A percentile compares a stretch with the other conserved stretches of the same genome.
Evolutionary conservation across 768 basidiomycete genomes (phyloP).

Genomic region (Xerocomellus amylosporus): DNA sequence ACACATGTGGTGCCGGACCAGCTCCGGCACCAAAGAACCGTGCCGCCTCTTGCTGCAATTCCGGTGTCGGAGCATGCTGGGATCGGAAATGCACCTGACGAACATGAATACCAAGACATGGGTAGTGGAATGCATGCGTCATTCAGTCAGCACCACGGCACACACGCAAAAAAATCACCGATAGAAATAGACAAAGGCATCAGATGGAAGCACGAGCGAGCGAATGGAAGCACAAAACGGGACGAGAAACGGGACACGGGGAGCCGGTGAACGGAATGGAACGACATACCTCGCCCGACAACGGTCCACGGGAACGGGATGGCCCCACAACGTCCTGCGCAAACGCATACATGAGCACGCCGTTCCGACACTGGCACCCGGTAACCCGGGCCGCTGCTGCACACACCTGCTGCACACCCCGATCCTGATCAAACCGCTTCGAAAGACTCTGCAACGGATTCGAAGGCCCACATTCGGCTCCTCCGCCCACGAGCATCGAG

Average conservation of each 20-base stretch:
- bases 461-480: conserved; percentile 79
- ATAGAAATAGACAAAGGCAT: not conserved
- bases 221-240: conserved; percentile 7
- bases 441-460: conserved; percentile 80
- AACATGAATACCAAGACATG: not conserved
- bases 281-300: conserved; percentile 58
- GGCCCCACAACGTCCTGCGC: conserved; percentile 68
- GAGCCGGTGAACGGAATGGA: conserved; percentile 10
- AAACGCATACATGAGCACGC: conserved; percentile 1
- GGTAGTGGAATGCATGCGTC: not conserved
- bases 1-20: conserved; percentile 28
- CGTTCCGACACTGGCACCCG: not conserved
- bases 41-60: conserved; percentile 62
- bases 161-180: not conserved
- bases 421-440: conserved; percentile 76
- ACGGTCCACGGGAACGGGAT: conserved; percentile 35
- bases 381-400: conserved; percentile 4
- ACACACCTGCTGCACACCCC: conserved; percentile 73
- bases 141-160: not conserved
- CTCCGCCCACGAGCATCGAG: conserved; percentile 64
- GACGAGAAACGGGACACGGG: not conserved
- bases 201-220: not conserved
- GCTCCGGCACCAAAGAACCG: conserved; percentile 55
- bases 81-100: conserved; percentile 57
- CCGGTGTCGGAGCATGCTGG: conserved; percentile 39